Evolutionary conservation across 441 rosid species (phyloP).

Genomic region (Hura crepitans): DNA sequence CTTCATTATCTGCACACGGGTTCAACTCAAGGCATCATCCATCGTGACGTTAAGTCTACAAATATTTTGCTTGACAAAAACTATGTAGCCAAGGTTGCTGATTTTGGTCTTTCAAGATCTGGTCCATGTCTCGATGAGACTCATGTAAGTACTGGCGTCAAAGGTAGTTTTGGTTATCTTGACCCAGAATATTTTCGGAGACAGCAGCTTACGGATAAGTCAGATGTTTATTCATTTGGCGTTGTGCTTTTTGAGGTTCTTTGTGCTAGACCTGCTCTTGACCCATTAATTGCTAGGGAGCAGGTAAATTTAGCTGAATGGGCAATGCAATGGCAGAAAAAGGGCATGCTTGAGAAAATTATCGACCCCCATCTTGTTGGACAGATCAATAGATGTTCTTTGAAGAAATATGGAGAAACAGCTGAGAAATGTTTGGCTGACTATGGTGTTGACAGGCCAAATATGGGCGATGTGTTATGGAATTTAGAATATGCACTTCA

Average conservation of each 20-base stretch:
- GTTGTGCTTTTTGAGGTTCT: slow-evolving; percentile 82
- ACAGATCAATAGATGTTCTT: slow-evolving; percentile 53
- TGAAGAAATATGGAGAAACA: slow-evolving; percentile 79
- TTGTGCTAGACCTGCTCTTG: slow-evolving; percentile 84
- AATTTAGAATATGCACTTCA: slow-evolving; percentile 69
- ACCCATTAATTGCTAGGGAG: slow-evolving; percentile 73
- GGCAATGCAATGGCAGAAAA: slow-evolving; percentile 91
- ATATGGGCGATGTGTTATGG: slow-evolving; percentile 89
- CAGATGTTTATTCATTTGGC: slow-evolving; percentile 85
- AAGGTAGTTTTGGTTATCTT: slow-evolving; percentile 93
- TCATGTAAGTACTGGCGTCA: slow-evolving; percentile 84
- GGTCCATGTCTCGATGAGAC: slow-evolving; percentile 85
- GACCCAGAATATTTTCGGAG: slow-evolving; percentile 88
- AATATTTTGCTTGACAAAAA: slow-evolving; percentile 71
- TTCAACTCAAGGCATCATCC: slow-evolving; percentile 83
- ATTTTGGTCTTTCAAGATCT: slow-evolving; percentile 87
- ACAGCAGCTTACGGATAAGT: slow-evolving; percentile 86
- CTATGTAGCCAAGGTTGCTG: slow-evolving; percentile 77
- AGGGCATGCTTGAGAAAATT: slow-evolving; percentile 61
- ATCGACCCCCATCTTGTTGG: slow-evolving; percentile 57
- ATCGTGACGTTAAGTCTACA: slow-evolving; percentile 87
- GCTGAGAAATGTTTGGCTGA: slow-evolving; percentile 94
- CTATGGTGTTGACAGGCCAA: slow-evolving; percentile 85
- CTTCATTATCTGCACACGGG: slow-evolving; percentile 92
- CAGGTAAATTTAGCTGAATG: slow-evolving; percentile 88